Evolutionary conservation across 2,329 filamentous ascomycete species (phyloP).

Genomic region (Grosmannia huntii): DNA sequence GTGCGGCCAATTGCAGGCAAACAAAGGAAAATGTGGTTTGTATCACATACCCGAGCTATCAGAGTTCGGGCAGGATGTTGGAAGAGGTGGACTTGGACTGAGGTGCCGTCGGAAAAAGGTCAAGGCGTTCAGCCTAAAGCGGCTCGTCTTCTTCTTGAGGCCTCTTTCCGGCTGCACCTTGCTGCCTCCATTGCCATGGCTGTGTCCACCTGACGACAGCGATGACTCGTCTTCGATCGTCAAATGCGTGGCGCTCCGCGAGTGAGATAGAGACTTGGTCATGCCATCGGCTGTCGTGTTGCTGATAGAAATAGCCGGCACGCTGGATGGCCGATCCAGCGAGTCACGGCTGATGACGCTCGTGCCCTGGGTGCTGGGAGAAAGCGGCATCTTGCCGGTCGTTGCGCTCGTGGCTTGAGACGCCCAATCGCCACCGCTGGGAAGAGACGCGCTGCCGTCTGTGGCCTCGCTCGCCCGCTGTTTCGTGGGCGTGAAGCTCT

Average conservation of each 20-base stretch:
- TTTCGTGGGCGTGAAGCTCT: slow-evolving; percentile 26
- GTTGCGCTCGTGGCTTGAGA: slow-evolving; percentile 51
- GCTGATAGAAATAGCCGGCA: slow-evolving; percentile 20
- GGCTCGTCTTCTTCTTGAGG: slow-evolving; percentile 49
- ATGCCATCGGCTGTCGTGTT: slow-evolving; percentile 20
- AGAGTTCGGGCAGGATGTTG: slow-evolving; percentile 18
- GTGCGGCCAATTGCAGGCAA: slow-evolving; percentile 3
- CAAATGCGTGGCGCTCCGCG: slow-evolving; percentile 15
- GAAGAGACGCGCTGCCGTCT: slow-evolving; percentile 43
- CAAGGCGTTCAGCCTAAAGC: slow-evolving; percentile 50
- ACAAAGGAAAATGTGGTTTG: background rate
- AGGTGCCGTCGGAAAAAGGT: slow-evolving; percentile 44
- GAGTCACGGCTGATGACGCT: slow-evolving; percentile 52
- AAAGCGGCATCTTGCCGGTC: slow-evolving; percentile 50
- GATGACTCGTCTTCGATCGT: slow-evolving; percentile 23
- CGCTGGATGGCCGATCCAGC: slow-evolving; percentile 33
- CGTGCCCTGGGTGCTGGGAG: slow-evolving; percentile 52
- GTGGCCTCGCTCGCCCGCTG: slow-evolving; percentile 50
- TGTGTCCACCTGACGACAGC: slow-evolving; percentile 13
- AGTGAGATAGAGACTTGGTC: slow-evolving; percentile 17
- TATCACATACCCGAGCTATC: slow-evolving; percentile 1
- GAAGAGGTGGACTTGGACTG: slow-evolving; percentile 22
- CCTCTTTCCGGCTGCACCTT: slow-evolving; percentile 23
- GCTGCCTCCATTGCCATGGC: slow-evolving; percentile 31
- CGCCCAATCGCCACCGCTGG: slow-evolving; percentile 44